Conservation (phyloP, 2,329 filamentous ascomycete species). For the Curvularia sp. region DNA sequence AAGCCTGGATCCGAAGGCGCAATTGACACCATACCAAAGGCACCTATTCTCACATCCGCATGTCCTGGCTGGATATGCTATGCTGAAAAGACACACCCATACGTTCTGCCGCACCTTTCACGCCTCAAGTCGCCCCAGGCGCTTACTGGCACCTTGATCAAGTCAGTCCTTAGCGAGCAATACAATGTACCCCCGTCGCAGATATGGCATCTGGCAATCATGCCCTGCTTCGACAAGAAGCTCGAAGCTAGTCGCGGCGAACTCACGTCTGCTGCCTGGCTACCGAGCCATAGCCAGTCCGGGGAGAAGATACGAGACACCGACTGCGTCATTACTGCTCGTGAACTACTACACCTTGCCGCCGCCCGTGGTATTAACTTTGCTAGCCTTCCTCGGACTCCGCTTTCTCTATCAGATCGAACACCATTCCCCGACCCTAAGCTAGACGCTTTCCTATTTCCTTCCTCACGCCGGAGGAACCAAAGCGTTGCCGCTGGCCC, state of each 20-base stretch:
- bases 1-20: slow-evolving; percentile 43
- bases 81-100: slow-evolving; percentile 95
- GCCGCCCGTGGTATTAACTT: slow-evolving; percentile 81
- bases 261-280: slow-evolving; percentile 82
- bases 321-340: slow-evolving; percentile 96
- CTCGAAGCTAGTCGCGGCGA: slow-evolving; percentile 93
- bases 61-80: slow-evolving; percentile 99
- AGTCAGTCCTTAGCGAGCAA: slow-evolving; percentile 78
- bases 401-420: slow-evolving; percentile 57
- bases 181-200: slow-evolving; percentile 76
- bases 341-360: slow-evolving; percentile 89
- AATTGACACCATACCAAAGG: slow-evolving; percentile 57
- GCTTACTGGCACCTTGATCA: slow-evolving; percentile 85
- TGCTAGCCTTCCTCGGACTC: slow-evolving; percentile 69
- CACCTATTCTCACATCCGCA: slow-evolving; percentile 81
- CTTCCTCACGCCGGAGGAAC: slow-evolving; percentile 49
- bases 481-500: slow-evolving; percentile 70
- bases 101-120: slow-evolving; percentile 89
- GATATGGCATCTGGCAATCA: slow-evolving; percentile 94
- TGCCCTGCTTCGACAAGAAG: slow-evolving; percentile 99
- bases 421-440: slow-evolving; percentile 74
- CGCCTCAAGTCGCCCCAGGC: slow-evolving; percentile 94
- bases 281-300: slow-evolving; percentile 34
- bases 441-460: slow-evolving; percentile 78
- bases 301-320: slow-evolving; percentile 74